Percentiles rank a stretch among this genome's conserved stretches.
Evolutionary conservation across 768 basidiomycete genomes (phyloP).

Genomic region (Leccinellum rugosiceps): DNA sequence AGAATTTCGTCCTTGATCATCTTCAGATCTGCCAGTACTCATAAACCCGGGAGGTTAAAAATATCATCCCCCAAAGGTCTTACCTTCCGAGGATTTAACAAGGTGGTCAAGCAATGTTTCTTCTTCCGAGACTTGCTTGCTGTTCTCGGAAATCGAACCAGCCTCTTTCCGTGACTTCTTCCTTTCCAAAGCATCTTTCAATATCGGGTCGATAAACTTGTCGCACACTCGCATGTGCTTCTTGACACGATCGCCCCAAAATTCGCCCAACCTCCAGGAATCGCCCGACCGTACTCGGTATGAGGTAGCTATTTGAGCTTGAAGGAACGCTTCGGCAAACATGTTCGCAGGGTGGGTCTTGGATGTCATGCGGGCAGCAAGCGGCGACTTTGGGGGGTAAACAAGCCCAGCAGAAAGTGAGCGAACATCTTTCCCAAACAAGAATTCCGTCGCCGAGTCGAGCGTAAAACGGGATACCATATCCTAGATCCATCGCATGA

Average conservation of each 20-base stretch:
- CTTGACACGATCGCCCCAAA: conserved; percentile 46
- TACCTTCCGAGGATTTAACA: background rate
- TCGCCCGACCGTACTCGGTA: conserved; percentile 39
- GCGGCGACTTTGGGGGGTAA: conserved; percentile 37
- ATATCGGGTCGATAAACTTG: conserved; percentile 51
- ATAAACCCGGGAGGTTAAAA: background rate
- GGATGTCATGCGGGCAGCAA: conserved; percentile 5
- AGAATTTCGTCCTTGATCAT: background rate
- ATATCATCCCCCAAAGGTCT: background rate
- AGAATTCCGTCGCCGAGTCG: conserved; percentile 57
- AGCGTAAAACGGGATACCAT: conserved; percentile 55
- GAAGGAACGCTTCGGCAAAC: conserved; percentile 50
- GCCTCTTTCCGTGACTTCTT: conserved; percentile 28
- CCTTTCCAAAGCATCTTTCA: conserved; percentile 44
- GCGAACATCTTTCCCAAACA: conserved; percentile 49
- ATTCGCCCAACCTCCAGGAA: conserved; percentile 52
- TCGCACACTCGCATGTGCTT: conserved; percentile 46
- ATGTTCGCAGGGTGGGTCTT: conserved; percentile 33
- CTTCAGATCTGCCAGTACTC: background rate
- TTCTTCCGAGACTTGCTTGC: background rate
- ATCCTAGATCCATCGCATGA: conserved; percentile 35
- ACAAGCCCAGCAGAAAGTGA: conserved; percentile 48
- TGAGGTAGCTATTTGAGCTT: conserved; percentile 43
- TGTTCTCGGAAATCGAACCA: conserved; percentile 16
- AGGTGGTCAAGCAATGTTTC: background rate